A percentile compares a stretch with the other conserved stretches of the same genome.
Evolutionary conservation across 805 yeast genomes (phyloP).

Genomic region (Saccharomycopsis guyanensis): DNA sequence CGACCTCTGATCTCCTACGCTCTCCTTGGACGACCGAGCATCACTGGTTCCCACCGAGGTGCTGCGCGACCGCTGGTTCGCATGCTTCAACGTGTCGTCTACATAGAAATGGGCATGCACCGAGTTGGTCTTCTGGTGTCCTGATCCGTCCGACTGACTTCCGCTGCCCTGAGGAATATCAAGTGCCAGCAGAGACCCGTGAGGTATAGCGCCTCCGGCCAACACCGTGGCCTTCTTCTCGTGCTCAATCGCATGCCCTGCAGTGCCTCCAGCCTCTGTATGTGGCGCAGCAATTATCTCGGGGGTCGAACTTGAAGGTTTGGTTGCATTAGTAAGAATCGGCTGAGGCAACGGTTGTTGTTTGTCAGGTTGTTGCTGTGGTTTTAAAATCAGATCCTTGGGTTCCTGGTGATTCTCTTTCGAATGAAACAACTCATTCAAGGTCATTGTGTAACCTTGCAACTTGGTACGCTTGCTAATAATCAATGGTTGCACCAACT

Average conservation of each 20-base stretch:
- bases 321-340: too few relatives aligned
- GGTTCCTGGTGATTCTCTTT: too few relatives aligned
- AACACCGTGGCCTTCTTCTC: conserved; percentile 29
- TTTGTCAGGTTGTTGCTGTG: neutral
- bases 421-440: neutral
- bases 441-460: too few relatives aligned
- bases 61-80: conserved; percentile 29
- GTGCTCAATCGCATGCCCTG: too few relatives aligned
- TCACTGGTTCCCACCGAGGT: conserved; percentile 26
- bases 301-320: too few relatives aligned
- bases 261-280: neutral
- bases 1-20: conserved; percentile 13
- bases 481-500: too few relatives aligned
- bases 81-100: conserved; percentile 57
- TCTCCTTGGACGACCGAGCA: conserved; percentile 3
- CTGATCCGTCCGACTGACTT: too few relatives aligned
- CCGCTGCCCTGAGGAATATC: neutral
- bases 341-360: too few relatives aligned
- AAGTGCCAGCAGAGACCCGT: neutral
- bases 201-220: conserved; percentile 38
- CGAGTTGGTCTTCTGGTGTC: conserved; percentile 45
- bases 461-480: too few relatives aligned
- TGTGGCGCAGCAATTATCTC: too few relatives aligned
- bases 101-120: conserved; percentile 76
- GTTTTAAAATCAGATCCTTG: neutral